Evolutionary conservation across 306 rosid species (phyloP).

Genomic region (Leucaena leucocephala): DNA sequence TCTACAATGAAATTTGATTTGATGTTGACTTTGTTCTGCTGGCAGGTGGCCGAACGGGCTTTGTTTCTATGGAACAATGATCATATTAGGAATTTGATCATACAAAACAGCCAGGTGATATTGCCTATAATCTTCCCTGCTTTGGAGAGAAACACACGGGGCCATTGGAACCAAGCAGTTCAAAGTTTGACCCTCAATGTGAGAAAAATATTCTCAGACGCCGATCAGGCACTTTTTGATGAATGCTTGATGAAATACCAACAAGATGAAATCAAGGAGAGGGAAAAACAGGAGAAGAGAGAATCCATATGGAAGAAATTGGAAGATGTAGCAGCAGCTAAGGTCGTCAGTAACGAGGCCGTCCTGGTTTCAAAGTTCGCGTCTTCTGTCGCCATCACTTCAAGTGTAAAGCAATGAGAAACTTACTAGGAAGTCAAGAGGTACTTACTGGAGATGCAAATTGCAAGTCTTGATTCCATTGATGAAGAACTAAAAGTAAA

Average conservation of each 20-base stretch:
- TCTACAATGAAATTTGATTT: conserved; percentile 1
- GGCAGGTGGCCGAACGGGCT: conserved; percentile 77
- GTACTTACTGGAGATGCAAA: conserved; percentile 10
- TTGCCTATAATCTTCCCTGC: conserved; percentile 65
- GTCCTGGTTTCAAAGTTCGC: conserved; percentile 51
- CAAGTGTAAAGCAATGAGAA: conserved; percentile 40
- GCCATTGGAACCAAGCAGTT: conserved; percentile 76
- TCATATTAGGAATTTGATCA: conserved; percentile 66
- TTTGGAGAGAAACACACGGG: conserved; percentile 55
- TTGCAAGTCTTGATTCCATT: conserved; percentile 25
- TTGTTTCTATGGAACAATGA: conserved; percentile 72
- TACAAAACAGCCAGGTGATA: conserved; percentile 56
- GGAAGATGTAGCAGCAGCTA: conserved; percentile 59
- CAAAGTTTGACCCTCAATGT: conserved; percentile 69
- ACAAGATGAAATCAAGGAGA: conserved; percentile 58
- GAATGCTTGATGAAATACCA: conserved; percentile 53
- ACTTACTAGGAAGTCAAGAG: background rate
- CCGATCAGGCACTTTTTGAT: conserved; percentile 57
- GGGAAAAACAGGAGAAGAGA: conserved; percentile 55
- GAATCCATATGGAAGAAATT: conserved; percentile 61
- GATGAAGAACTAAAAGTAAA: conserved; percentile 23
- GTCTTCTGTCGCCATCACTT: conserved; percentile 47
- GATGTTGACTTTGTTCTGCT: conserved; percentile 37
- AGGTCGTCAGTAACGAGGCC: conserved; percentile 53
- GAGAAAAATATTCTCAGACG: conserved; percentile 61